These are phyloP conservation scores for Boletus coccyginus DNA, from an alignment of 768 basidiomycete genomes.

Conservation along the genomic window DNA sequence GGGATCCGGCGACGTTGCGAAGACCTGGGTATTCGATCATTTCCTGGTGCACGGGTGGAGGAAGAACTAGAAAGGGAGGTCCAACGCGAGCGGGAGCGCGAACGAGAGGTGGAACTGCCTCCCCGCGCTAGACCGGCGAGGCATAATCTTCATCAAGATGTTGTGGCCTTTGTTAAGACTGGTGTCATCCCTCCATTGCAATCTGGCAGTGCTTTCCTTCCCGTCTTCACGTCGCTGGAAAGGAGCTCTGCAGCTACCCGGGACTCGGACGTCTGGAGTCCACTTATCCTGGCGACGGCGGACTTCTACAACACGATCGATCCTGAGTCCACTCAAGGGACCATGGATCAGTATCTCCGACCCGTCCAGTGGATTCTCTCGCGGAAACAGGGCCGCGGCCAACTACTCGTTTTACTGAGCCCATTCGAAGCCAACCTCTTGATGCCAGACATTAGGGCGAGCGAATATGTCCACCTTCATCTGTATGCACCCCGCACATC, in stretches of 20 bases:
- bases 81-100: constrained; percentile 39
- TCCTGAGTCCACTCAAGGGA: not conserved
- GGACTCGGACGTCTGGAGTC: constrained; percentile 21
- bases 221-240: constrained; percentile 5
- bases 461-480: constrained; percentile 36
- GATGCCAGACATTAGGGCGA: constrained; percentile 35
- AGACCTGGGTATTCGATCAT: constrained; percentile 7
- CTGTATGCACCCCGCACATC: constrained; percentile 39
- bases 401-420: not conserved
- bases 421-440: constrained; percentile 37
- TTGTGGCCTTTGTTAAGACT: constrained; percentile 20
- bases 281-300: constrained; percentile 2
- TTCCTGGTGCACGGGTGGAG: constrained; percentile 22
- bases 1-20: constrained; percentile 5
- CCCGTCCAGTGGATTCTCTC: constrained; percentile 26
- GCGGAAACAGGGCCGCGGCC: not conserved
- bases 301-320: constrained; percentile 11
- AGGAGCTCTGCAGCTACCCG: not conserved
- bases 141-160: constrained; percentile 15
- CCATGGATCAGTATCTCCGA: constrained; percentile 13
- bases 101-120: constrained; percentile 37
- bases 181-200: constrained; percentile 20
- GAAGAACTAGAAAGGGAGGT: constrained; percentile 49
- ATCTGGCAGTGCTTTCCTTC: constrained; percentile 20
- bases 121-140: constrained; percentile 16